Evolutionary conservation across 2,329 filamentous ascomycete species (phyloP).

Genomic region (Hypomyces perniciosus): DNA sequence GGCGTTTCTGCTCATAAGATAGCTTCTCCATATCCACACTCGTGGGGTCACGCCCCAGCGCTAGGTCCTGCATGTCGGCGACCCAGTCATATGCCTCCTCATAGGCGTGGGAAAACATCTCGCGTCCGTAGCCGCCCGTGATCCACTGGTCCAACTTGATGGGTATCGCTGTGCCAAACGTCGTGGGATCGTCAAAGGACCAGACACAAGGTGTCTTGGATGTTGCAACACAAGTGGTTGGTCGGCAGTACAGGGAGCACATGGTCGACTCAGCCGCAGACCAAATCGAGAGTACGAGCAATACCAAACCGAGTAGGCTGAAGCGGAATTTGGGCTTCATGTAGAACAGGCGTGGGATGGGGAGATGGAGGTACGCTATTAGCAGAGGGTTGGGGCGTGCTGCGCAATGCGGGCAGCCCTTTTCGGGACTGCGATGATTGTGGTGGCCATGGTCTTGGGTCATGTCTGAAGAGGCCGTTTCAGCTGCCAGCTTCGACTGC

Average conservation of each 20-base stretch:
- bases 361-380: slow-evolving; percentile 35
- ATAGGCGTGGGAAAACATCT: slow-evolving; percentile 27
- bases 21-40: slow-evolving; percentile 38
- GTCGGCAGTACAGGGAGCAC: slow-evolving; percentile 50
- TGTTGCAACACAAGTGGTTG: slow-evolving; percentile 39
- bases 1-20: slow-evolving; percentile 40
- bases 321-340: slow-evolving; percentile 39
- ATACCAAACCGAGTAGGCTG: slow-evolving; percentile 42
- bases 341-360: slow-evolving; percentile 42
- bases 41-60: slow-evolving; percentile 39
- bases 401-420: slow-evolving; percentile 16
- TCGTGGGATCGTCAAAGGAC: slow-evolving; percentile 51
- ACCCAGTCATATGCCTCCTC: slow-evolving; percentile 42
- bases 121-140: slow-evolving; percentile 45
- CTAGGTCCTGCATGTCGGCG: slow-evolving; percentile 43
- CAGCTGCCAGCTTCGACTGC: slow-evolving; percentile 1
- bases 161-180: slow-evolving; percentile 54
- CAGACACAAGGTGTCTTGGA: slow-evolving; percentile 41
- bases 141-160: slow-evolving; percentile 58
- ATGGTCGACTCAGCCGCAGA: slow-evolving; percentile 47
- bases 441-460: slow-evolving; percentile 13
- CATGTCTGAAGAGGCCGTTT: not conserved
- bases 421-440: not conserved
- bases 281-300: slow-evolving; percentile 45
- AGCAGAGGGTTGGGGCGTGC: slow-evolving; percentile 10